Evolutionary conservation across 345 rosid species (phyloP).

Genomic region (Erodium maritimum): DNA sequence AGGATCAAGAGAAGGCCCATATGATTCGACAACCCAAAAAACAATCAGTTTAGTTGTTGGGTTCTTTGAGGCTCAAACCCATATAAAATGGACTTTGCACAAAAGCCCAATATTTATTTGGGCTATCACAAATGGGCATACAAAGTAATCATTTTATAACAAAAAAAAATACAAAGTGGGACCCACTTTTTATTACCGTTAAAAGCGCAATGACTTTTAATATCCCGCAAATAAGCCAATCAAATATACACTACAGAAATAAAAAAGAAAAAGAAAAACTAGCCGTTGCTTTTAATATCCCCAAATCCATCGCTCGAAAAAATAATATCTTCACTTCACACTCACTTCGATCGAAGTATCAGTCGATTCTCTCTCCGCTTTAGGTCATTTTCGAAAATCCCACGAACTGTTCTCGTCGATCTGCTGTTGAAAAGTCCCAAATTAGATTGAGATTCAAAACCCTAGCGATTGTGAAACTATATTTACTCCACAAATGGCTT

Average conservation of each 20-base stretch:
- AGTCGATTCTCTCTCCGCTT: neutral
- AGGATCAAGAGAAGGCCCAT: too few species aligned
- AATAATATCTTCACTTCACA: too few species aligned
- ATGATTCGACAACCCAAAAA: too few species aligned
- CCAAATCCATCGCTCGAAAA: neutral
- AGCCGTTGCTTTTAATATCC: neutral
- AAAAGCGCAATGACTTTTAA: neutral
- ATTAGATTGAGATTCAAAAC: neutral
- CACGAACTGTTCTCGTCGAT: neutral
- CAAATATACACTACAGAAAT: neutral
- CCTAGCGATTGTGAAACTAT: neutral
- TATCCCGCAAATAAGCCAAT: neutral
- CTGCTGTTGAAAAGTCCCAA: neutral
- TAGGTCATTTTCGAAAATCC: neutral
- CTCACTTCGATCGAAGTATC: neutral
- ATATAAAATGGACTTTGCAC: too few species aligned
- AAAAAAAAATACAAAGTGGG: too few species aligned
- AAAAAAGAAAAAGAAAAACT: neutral
- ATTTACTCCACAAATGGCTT: slow-evolving; percentile 32
- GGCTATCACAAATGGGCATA: too few species aligned
- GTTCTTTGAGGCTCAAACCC: too few species aligned
- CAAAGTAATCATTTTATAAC: too few species aligned
- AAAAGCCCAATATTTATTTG: too few species aligned
- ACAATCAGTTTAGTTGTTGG: too few species aligned
- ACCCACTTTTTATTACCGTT: neutral